Conservation (phyloP, 2,329 filamentous ascomycete species). For the Calonectria pauciramosa region DNA sequence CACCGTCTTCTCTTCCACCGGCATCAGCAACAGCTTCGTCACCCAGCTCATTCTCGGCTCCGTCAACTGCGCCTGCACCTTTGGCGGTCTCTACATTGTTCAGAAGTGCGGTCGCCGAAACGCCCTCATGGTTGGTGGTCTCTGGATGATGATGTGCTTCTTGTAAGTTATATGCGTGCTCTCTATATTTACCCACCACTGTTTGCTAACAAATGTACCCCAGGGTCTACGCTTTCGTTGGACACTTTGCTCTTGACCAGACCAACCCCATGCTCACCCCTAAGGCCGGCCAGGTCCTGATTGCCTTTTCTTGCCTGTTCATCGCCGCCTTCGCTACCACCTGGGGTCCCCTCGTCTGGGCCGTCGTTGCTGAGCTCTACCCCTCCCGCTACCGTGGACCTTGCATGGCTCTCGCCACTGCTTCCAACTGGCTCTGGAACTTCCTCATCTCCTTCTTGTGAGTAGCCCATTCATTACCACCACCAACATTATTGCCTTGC, state of each 20-base stretch:
- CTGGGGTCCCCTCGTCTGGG: conserved; percentile 80
- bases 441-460: conserved; percentile 68
- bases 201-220: not conserved
- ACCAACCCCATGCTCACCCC: conserved; percentile 59
- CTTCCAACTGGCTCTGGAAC: conserved; percentile 76
- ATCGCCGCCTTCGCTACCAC: conserved; percentile 77
- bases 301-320: conserved; percentile 78
- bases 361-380: conserved; percentile 74
- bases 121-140: conserved; percentile 73
- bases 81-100: conserved; percentile 75
- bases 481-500: too few relatives aligned
- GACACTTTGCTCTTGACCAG: conserved; percentile 59
- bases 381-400: conserved; percentile 68
- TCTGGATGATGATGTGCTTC: conserved; percentile 71
- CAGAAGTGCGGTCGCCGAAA: conserved; percentile 75
- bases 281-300: conserved; percentile 69
- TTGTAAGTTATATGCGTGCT: conserved; percentile 49
- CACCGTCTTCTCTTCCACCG: conserved; percentile 76
- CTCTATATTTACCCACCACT: too few relatives aligned
- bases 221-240: conserved; percentile 63
- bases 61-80: conserved; percentile 77
- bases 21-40: conserved; percentile 74
- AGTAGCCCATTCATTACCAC: too few relatives aligned
- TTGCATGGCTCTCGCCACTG: conserved; percentile 69
- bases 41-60: conserved; percentile 77